Percentiles rank a stretch among this genome's conserved stretches.
Conservation (phyloP, 169 alveolate genomes). For the Toxoplasma gondii region DNA sequence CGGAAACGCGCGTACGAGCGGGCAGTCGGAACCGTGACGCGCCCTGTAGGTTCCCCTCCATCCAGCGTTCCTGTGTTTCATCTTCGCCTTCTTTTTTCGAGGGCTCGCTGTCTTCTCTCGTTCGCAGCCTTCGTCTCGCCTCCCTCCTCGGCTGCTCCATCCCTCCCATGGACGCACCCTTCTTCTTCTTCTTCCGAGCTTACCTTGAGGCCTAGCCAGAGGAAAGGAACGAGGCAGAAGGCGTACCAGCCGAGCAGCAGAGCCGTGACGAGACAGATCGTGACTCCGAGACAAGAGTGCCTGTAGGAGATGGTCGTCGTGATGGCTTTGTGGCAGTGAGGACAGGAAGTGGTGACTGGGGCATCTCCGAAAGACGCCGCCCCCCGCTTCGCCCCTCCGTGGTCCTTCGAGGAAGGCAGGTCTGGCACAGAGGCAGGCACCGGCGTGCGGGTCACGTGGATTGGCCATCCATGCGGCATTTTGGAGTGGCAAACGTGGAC, state of each 20-base stretch:
- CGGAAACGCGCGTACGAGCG: no score
- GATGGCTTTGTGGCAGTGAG: slow-evolving; percentile 55
- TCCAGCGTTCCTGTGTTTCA: no score
- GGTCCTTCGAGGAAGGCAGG: not conserved
- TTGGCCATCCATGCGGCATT: not conserved
- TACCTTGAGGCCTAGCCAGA: slow-evolving; percentile 40
- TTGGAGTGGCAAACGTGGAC: not conserved
- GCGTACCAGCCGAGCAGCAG: slow-evolving; percentile 42
- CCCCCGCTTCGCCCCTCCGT: not conserved
- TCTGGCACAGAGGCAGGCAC: slow-evolving; percentile 2
- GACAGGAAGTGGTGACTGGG: slow-evolving; percentile 40
- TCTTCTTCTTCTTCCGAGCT: not conserved
- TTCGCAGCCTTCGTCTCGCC: no score
- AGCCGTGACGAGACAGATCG: slow-evolving; percentile 28
- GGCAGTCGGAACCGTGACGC: no score
- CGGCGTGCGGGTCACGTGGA: slow-evolving; percentile 1
- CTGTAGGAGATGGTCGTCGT: slow-evolving; percentile 43
- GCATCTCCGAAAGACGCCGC: slow-evolving; percentile 39
- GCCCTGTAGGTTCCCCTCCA: no score
- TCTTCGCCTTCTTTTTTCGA: no score
- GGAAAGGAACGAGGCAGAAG: slow-evolving; percentile 37
- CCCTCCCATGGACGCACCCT: no score
- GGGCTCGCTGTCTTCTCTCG: no score
- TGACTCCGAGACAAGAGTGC: slow-evolving; percentile 42
- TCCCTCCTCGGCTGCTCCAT: no score